Evolutionary conservation across 2,329 filamentous ascomycete genomes (phyloP), one percentile per base, ranked within the genome.

Genomic region (Talaromyces rugulosus): DNA sequence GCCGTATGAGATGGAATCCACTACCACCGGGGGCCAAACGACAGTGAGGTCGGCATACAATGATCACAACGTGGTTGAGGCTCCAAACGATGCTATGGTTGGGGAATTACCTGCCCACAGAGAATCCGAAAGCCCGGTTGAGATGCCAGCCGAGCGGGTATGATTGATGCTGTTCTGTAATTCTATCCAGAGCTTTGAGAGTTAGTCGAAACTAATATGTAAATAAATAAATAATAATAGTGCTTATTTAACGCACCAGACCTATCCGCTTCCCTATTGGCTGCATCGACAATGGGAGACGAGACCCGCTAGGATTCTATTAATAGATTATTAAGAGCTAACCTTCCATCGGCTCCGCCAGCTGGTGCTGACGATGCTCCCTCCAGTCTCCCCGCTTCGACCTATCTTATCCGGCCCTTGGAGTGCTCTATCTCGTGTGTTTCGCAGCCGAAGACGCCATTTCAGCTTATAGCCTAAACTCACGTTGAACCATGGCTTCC

Each of bases 401-500:
- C 14, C 2, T 36, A 16, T 36, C 5, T 36, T 5, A 16, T 36
- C 34, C 16, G 12, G 34, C 12, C 4, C 11, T 34, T 34, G 0
- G 5, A 4, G 34, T 5, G 16, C 14, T 16, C 9, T 9, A 47
- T 47, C 42, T 47, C n/a, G n/a, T n/a, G 5, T 16, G 18, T 50
- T 27, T 27, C 18, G 23, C 7, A 12, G 2, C 16, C 27, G 16
- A 14, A 14, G 3, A n/a, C 23, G 8, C 5, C 11, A 14, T 14
- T 31, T 28, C 8, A 28, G 9, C 27, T 16, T 31, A 16, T 8
- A n/a, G n/a, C 3, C 6, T 6, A 8, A 8, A 11, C n/a, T 52
- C 18, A 9, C 42, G 42, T 52, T 47, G 5, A 16, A 52, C 28
- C 16, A 63, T 63, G 62, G 62, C 58, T 3, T 63, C 62, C 7